Evolutionary conservation across 2,329 filamentous ascomycete genomes (phyloP).

Genomic region (Hypoxylon sp.): DNA sequence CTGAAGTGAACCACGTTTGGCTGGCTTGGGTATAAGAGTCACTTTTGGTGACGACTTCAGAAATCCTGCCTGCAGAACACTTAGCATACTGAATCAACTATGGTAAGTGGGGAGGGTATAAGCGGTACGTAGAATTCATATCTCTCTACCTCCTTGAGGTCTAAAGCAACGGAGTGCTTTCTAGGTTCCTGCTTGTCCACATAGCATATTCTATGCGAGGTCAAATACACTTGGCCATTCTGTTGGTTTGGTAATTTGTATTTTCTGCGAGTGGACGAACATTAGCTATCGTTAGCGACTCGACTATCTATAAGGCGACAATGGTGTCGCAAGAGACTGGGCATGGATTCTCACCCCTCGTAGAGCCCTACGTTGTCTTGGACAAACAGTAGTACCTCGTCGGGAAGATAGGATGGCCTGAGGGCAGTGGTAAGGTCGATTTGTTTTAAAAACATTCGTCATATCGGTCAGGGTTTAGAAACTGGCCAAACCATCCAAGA

Average conservation of each 20-base stretch:
- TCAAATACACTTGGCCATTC: slow-evolving; percentile 95
- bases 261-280: slow-evolving; percentile 69
- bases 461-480: slow-evolving; percentile 54
- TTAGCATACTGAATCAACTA: slow-evolving; percentile 26
- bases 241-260: slow-evolving; percentile 95
- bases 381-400: slow-evolving; percentile 95
- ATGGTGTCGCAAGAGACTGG: slow-evolving; percentile 12
- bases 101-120: neutral
- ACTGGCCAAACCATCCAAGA: slow-evolving; percentile 4
- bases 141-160: slow-evolving; percentile 90
- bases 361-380: slow-evolving; percentile 98
- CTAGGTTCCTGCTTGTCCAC: slow-evolving; percentile 89
- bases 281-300: slow-evolving; percentile 23
- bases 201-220: slow-evolving; percentile 94
- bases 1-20: slow-evolving; percentile 72
- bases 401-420: slow-evolving; percentile 89
- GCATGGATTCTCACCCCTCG: slow-evolving; percentile 79
- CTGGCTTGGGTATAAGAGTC: slow-evolving; percentile 84
- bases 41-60: slow-evolving; percentile 95
- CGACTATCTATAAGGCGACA: neutral
- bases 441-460: slow-evolving; percentile 96
- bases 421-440: slow-evolving; percentile 96
- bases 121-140: slow-evolving; percentile 83
- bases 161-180: slow-evolving; percentile 84
- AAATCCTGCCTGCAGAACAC: slow-evolving; percentile 76